phyloP scores from a whole-genome alignment of 257 asterid species.

The Anisodus acutangulus region DNA sequence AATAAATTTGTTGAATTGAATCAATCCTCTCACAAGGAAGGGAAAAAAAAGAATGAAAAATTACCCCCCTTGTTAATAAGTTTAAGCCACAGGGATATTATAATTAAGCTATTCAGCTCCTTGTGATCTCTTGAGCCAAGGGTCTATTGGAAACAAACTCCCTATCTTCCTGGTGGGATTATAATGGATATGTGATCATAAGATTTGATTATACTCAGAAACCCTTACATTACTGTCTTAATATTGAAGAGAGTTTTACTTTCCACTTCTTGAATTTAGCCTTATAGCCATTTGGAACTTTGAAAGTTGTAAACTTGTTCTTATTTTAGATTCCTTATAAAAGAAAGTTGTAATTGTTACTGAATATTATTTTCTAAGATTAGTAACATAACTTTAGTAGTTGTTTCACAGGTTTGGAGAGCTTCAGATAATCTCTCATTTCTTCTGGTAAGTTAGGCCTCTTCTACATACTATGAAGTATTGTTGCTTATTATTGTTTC shows the following conservation, averaged over 20 bases:
- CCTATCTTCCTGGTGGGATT: too few species aligned
- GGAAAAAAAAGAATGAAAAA: not conserved
- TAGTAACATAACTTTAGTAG: not conserved
- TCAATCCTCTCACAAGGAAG: not conserved
- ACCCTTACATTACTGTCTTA: not conserved
- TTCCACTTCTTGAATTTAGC: not conserved
- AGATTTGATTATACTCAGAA: not conserved
- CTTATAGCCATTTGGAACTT: not conserved
- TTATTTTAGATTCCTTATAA: not conserved
- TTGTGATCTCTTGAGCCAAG: too few species aligned
- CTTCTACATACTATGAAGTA: not conserved
- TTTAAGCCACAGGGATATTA: not conserved
- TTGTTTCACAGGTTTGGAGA: constrained; percentile 12
- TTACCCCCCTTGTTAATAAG: not conserved
- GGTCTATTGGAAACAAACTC: too few species aligned
- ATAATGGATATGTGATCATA: too few species aligned
- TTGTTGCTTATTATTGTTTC: not conserved
- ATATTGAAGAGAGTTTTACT: not conserved
- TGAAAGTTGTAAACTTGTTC: not conserved
- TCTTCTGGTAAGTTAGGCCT: constrained; percentile 28
- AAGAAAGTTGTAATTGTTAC: not conserved
- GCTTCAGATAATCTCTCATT: constrained; percentile 2
- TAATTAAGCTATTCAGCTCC: too few species aligned
- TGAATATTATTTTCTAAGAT: not conserved
- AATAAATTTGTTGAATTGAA: not conserved